Evolutionary conservation across 2,329 filamentous ascomycete species (phyloP).

Genomic region (Helminthosporium solani): DNA sequence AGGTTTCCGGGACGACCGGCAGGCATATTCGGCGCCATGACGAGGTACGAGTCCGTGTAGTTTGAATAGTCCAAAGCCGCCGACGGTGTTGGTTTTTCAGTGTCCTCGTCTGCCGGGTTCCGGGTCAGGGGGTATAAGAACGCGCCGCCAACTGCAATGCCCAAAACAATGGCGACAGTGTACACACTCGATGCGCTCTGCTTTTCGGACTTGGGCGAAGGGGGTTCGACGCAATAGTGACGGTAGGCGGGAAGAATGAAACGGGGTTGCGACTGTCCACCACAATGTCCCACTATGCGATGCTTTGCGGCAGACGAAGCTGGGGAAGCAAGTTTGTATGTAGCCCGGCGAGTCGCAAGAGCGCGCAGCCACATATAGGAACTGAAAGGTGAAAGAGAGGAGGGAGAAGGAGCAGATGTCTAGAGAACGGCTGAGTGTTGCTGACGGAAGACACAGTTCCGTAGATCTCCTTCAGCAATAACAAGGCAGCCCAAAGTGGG

Average conservation of each 20-base stretch:
- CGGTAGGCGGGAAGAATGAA: conserved; percentile 14
- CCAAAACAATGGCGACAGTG: conserved; percentile 29
- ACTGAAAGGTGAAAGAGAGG: too few species aligned
- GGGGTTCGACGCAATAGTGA: conserved; percentile 8
- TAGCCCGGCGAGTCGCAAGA: conserved; percentile 18
- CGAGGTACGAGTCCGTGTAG: conserved; percentile 33
- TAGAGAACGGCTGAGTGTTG: conserved; percentile 13
- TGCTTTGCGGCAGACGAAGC: conserved; percentile 11
- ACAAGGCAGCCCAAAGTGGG: conserved; percentile 2
- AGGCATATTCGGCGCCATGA: conserved; percentile 47
- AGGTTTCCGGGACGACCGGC: conserved; percentile 82
- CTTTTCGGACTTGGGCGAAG: conserved; percentile 10
- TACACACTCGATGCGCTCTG: conserved; percentile 30
- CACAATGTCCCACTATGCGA: conserved; percentile 9
- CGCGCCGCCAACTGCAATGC: conserved; percentile 36
- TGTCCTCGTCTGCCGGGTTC: conserved; percentile 10
- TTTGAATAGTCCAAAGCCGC: conserved; percentile 21
- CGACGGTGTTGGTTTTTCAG: conserved; percentile 8
- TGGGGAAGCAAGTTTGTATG: conserved; percentile 9
- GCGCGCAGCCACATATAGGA: conserved; percentile 31
- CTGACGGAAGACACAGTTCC: conserved; percentile 12
- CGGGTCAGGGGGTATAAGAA: conserved; percentile 26
- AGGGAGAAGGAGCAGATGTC: conserved; percentile 10
- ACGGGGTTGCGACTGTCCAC: conserved; percentile 15
- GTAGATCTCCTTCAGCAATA: background rate